Evolutionary conservation across 208 protist species (phyloP).

Genomic region (Crithidia bombi): DNA sequence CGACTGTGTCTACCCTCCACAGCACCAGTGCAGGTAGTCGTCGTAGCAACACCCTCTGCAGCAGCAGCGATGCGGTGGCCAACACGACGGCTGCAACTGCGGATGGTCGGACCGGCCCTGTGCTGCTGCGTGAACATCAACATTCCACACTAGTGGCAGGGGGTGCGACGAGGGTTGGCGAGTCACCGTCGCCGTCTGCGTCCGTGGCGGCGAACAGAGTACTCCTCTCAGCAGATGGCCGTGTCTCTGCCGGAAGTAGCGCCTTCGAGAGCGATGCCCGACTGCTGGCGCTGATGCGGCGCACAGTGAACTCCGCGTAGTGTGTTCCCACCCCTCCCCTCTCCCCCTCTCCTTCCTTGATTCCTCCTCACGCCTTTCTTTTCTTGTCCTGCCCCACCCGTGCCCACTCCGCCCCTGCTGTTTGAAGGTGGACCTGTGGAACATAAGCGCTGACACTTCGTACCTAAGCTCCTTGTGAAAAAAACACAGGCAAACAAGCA

Average conservation of each 20-base stretch:
- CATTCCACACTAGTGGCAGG: neutral
- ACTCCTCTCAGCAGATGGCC: neutral
- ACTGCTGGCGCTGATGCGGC: slow-evolving; percentile 19
- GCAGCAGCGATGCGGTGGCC: neutral
- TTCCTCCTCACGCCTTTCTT: neutral
- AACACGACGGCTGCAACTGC: neutral
- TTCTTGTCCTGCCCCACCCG: too few relatives aligned
- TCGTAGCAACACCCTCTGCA: neutral
- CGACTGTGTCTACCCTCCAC: too few relatives aligned
- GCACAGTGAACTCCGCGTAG: slow-evolving; percentile 11
- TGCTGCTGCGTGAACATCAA: too few relatives aligned
- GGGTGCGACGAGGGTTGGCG: neutral
- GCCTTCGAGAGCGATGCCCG: neutral
- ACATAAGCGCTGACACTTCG: too few relatives aligned
- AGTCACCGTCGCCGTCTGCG: neutral
- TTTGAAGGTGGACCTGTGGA: too few relatives aligned
- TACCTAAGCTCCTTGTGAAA: too few relatives aligned
- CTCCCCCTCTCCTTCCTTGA: too few relatives aligned
- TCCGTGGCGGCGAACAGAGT: neutral
- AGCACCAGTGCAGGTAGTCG: neutral
- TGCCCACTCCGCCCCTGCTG: too few relatives aligned
- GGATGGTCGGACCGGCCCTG: too few relatives aligned
- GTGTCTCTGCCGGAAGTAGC: neutral
- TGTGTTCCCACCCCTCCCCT: too few relatives aligned
- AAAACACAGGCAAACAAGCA: too few relatives aligned